Conservation (phyloP, 164 flowering plant species). For the Macadamia integrifolia region DNA sequence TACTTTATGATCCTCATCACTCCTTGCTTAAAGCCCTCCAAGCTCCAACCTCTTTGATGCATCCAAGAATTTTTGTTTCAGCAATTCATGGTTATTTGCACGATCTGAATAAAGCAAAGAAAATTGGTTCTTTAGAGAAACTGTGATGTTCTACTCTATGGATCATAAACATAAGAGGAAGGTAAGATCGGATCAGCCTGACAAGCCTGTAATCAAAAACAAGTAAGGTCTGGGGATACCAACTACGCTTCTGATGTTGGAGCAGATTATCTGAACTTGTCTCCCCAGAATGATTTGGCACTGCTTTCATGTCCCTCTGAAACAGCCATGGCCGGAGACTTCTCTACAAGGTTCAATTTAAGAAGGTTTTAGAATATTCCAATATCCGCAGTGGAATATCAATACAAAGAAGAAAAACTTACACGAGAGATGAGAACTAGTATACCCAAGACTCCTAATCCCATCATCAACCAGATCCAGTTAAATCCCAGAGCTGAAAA, state of each 20-base stretch:
- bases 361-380: slow-evolving; percentile 11
- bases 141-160: slow-evolving; percentile 14
- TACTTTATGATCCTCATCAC: slow-evolving; percentile 8
- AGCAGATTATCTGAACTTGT: slow-evolving; percentile 51
- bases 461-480: slow-evolving; percentile 26
- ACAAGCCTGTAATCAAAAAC: slow-evolving; percentile 25
- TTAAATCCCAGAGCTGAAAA: slow-evolving; percentile 36
- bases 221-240: slow-evolving; percentile 39
- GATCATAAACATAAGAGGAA: slow-evolving; percentile 46
- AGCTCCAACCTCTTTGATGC: background rate
- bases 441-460: slow-evolving; percentile 40
- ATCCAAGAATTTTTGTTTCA: slow-evolving; percentile 17
- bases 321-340: slow-evolving; percentile 14
- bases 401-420: slow-evolving; percentile 23
- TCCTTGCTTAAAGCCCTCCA: background rate
- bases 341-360: slow-evolving; percentile 47
- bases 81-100: slow-evolving; percentile 8
- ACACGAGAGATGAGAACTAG: slow-evolving; percentile 45
- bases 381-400: background rate
- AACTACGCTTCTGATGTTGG: slow-evolving; percentile 70
- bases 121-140: slow-evolving; percentile 13
- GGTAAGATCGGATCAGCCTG: slow-evolving; percentile 34
- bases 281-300: slow-evolving; percentile 69
- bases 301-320: slow-evolving; percentile 64
- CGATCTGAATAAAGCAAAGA: slow-evolving; percentile 40